These are phyloP conservation scores for Paraphoma sp. DNA, from an alignment of 2,329 filamentous ascomycete species.

Conservation along the genomic window DNA sequence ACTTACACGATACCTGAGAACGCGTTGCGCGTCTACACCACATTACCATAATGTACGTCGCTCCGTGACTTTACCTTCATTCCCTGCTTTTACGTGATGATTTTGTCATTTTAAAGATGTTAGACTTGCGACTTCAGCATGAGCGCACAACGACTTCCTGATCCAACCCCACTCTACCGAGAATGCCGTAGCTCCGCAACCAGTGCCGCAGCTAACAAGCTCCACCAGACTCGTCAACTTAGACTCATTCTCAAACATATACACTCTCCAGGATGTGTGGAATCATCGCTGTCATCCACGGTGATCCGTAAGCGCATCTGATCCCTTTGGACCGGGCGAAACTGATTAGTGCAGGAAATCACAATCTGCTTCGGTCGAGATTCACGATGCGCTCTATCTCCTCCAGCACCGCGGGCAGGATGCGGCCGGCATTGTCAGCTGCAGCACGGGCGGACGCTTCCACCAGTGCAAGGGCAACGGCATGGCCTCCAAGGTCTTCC, in stretches of 20 bases:
- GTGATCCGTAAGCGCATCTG: slow-evolving; percentile 42
- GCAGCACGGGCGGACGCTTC: slow-evolving; percentile 76
- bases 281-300: slow-evolving; percentile 58
- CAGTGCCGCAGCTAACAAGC: slow-evolving; percentile 28
- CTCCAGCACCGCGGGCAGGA: slow-evolving; percentile 76
- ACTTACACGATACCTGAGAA: slow-evolving; percentile 12
- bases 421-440: slow-evolving; percentile 83
- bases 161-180: slow-evolving; percentile 27
- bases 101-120: slow-evolving; percentile 47
- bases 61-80: background rate
- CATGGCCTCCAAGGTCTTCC: slow-evolving; percentile 84
- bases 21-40: background rate
- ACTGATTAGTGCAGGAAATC: slow-evolving; percentile 36
- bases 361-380: slow-evolving; percentile 50
- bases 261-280: slow-evolving; percentile 54
- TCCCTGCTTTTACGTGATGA: slow-evolving; percentile 37
- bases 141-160: slow-evolving; percentile 48
- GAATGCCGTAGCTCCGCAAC: slow-evolving; percentile 17
- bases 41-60: slow-evolving; percentile 19
- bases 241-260: background rate
- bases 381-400: slow-evolving; percentile 52
- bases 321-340: slow-evolving; percentile 8
- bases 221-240: slow-evolving; percentile 17
- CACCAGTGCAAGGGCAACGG: slow-evolving; percentile 92
- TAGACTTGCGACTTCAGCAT: slow-evolving; percentile 49